Conservation (phyloP, 352 stramenopile genomes). For the Phytophthora hybrid region DNA sequence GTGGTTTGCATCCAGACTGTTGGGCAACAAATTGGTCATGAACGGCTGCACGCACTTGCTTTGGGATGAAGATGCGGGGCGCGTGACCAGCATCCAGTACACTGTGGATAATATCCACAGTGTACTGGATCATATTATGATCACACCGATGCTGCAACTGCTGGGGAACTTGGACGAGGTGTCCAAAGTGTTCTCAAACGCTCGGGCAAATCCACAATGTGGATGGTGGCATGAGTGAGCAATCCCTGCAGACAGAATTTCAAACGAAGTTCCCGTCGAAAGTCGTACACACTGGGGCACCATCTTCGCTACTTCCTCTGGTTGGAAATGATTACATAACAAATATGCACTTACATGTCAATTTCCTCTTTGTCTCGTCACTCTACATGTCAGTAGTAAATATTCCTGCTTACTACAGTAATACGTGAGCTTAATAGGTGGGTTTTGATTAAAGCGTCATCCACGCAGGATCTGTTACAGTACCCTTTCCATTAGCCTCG, state of each 20-base stretch:
- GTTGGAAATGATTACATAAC: too few relatives aligned
- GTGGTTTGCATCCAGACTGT: background rate
- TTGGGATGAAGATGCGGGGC: background rate
- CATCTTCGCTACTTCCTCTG: too few relatives aligned
- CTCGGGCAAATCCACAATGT: conserved; percentile 3
- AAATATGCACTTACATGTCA: too few relatives aligned
- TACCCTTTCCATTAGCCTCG: background rate
- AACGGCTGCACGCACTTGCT: background rate
- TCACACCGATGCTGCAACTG: background rate
- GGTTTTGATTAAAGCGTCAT: too few relatives aligned
- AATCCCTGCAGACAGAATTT: too few relatives aligned
- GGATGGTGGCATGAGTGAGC: background rate
- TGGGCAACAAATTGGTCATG: background rate
- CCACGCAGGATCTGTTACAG: too few relatives aligned
- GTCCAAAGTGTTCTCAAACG: conserved; percentile 3
- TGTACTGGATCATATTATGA: too few relatives aligned
- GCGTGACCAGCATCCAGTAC: background rate
- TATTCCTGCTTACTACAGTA: too few relatives aligned
- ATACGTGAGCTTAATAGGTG: too few relatives aligned
- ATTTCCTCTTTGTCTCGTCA: too few relatives aligned
- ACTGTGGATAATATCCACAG: too few relatives aligned
- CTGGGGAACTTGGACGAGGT: conserved; percentile 4
- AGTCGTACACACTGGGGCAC: background rate
- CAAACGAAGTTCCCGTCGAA: background rate
- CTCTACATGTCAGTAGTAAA: too few relatives aligned